Conservation (phyloP, 306 rosid genomes). For the Trifolium pratense region DNA sequence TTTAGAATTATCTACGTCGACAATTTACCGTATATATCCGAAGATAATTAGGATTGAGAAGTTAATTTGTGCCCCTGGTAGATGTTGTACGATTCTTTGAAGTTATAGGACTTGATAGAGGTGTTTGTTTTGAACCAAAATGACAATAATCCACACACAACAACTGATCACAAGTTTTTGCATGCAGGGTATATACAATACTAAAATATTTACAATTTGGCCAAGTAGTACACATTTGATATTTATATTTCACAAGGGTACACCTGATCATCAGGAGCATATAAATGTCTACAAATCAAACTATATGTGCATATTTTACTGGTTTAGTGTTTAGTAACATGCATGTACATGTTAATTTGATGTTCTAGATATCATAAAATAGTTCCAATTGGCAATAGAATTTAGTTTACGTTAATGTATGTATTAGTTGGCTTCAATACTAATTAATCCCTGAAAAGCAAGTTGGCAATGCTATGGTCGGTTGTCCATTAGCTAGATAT, state of each 20-base stretch:
- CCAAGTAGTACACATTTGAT: background rate
- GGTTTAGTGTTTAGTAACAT: background rate
- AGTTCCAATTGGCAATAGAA: background rate
- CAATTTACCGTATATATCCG: too few relatives aligned
- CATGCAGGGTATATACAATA: background rate
- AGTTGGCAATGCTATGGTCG: background rate
- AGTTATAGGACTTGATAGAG: background rate
- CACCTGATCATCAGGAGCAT: background rate
- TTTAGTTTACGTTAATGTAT: background rate
- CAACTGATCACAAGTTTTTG: background rate
- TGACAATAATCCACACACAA: background rate
- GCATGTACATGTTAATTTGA: background rate
- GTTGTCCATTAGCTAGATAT: background rate
- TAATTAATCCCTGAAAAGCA: background rate
- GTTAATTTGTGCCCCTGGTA: background rate
- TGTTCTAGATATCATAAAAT: background rate
- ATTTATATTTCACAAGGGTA: background rate
- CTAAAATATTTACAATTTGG: background rate
- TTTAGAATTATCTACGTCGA: too few relatives aligned
- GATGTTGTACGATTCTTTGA: background rate
- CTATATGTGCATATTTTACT: background rate
- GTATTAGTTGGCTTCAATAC: conserved; percentile 8
- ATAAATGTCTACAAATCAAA: background rate
- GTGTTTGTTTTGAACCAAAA: background rate
- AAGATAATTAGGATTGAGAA: background rate